A percentile compares a stretch with the other conserved stretches of the same genome.
Conservation (phyloP, 2,329 filamentous ascomycete genomes). For the Aspergillus hortae region DNA sequence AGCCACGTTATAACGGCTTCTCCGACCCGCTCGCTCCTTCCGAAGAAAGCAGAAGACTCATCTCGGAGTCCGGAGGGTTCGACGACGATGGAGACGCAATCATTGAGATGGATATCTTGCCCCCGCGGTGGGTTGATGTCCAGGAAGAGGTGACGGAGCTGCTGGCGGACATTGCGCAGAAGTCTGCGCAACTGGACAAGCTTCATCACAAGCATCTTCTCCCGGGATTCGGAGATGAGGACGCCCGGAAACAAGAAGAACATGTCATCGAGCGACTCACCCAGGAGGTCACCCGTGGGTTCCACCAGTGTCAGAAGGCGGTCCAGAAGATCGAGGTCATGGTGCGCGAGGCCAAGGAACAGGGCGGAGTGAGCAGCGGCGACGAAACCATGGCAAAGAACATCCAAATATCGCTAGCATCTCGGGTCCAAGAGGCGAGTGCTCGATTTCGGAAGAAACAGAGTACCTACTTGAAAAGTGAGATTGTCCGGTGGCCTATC, state of each 20-base stretch:
- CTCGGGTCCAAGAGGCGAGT: slow-evolving; percentile 86
- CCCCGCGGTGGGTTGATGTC: slow-evolving; percentile 91
- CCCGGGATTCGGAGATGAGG: slow-evolving; percentile 94
- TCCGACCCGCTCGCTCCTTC: slow-evolving; percentile 57
- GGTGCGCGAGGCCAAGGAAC: slow-evolving; percentile 73
- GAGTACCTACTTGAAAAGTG: slow-evolving; percentile 92
- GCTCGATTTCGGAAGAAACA: slow-evolving; percentile 95
- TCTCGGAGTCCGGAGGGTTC: slow-evolving; percentile 69
- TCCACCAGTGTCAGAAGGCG: slow-evolving; percentile 83
- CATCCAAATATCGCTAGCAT: slow-evolving; percentile 85
- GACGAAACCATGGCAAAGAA: slow-evolving; percentile 97
- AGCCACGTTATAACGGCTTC: slow-evolving; percentile 68
- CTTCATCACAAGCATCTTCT: slow-evolving; percentile 96
- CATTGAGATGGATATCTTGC: slow-evolving; percentile 96
- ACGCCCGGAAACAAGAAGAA: slow-evolving; percentile 82
- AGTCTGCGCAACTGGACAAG: slow-evolving; percentile 81
- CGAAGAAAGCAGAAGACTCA: slow-evolving; percentile 75
- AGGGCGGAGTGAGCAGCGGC: slow-evolving; percentile 67
- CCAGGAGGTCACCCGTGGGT: slow-evolving; percentile 81
- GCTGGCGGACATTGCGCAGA: slow-evolving; percentile 73
- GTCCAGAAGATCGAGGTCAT: slow-evolving; percentile 86
- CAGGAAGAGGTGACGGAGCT: slow-evolving; percentile 89
- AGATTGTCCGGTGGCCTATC: slow-evolving; percentile 16
- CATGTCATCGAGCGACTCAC: slow-evolving; percentile 85
- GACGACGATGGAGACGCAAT: slow-evolving; percentile 84